These are phyloP conservation scores for Fusarium sp. DNA, from an alignment of 2,329 filamentous ascomycete species.

Conservation along the genomic window DNA sequence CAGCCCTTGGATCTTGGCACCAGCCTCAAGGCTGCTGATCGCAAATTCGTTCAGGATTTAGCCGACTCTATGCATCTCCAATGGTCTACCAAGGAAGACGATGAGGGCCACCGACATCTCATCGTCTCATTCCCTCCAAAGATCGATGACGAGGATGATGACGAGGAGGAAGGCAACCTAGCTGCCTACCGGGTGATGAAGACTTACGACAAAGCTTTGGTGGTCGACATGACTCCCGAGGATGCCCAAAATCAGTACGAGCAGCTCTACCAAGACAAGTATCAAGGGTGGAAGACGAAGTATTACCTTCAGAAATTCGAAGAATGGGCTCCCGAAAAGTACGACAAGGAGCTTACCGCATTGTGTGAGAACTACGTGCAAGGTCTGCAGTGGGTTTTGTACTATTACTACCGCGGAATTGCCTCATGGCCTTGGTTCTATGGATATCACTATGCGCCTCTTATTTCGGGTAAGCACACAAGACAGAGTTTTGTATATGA, in stretches of 20 bases:
- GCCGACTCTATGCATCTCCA: conserved; percentile 74
- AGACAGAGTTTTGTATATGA: conserved; percentile 52
- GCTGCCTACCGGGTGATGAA: conserved; percentile 90
- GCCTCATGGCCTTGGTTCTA: conserved; percentile 99
- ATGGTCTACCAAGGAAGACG: conserved; percentile 72
- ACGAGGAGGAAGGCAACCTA: conserved; percentile 84
- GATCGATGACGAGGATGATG: conserved; percentile 59
- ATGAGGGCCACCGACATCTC: conserved; percentile 69
- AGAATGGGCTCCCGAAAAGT: conserved; percentile 86
- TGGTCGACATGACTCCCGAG: conserved; percentile 84
- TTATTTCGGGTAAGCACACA: conserved; percentile 81
- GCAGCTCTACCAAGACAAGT: conserved; percentile 90
- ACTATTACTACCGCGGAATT: conserved; percentile 97
- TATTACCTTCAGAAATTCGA: conserved; percentile 93
- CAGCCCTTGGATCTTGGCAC: conserved; percentile 81
- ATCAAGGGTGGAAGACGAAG: conserved; percentile 92
- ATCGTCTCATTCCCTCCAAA: conserved; percentile 65
- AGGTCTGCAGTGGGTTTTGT: conserved; percentile 97
- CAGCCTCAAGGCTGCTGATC: conserved; percentile 84
- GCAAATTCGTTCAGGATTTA: conserved; percentile 92
- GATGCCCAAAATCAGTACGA: conserved; percentile 86
- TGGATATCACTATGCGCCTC: conserved; percentile 94
- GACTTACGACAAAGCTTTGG: conserved; percentile 90
- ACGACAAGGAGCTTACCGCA: conserved; percentile 81
- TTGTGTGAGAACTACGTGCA: conserved; percentile 98